Evolutionary conservation across 2,329 filamentous ascomycete genomes (phyloP).

Genomic region (Pseudogymnoascus sp.): DNA sequence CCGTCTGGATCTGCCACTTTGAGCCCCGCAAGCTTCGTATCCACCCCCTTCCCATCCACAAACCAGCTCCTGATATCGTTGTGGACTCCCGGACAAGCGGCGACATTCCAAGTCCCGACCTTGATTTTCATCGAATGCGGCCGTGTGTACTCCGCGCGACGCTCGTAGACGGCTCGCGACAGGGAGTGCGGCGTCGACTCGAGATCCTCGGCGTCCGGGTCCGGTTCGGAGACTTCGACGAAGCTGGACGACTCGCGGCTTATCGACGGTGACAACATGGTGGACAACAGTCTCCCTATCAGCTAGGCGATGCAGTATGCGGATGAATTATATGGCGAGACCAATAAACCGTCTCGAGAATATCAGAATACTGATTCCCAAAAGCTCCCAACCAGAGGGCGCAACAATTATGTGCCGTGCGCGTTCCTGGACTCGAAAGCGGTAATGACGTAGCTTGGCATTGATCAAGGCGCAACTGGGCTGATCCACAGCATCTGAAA

Average conservation of each 20-base stretch:
- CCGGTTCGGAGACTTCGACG: not conserved
- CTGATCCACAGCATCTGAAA: not conserved
- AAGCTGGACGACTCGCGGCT: not conserved
- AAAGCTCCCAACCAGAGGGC: not conserved
- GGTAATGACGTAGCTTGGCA: not conserved
- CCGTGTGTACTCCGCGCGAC: slow-evolving; percentile 72
- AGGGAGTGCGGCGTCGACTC: slow-evolving; percentile 47
- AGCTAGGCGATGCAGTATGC: not conserved
- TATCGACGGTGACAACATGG: not conserved
- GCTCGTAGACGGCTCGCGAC: slow-evolving; percentile 60
- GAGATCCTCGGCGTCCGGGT: not conserved
- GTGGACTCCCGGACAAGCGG: slow-evolving; percentile 74
- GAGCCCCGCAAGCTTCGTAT: slow-evolving; percentile 53
- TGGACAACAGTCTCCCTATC: not conserved
- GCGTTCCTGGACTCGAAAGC: not conserved
- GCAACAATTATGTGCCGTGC: not conserved
- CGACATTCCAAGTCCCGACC: slow-evolving; percentile 93
- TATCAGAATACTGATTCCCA: not conserved
- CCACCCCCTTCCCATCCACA: slow-evolving; percentile 64
- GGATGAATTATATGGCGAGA: not conserved
- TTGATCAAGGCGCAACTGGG: not conserved
- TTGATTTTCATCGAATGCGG: slow-evolving; percentile 74
- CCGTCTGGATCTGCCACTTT: slow-evolving; percentile 30
- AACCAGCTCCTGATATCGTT: slow-evolving; percentile 89
- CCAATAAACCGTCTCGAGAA: not conserved